Conservation (phyloP, 805 yeast species). For the Hermanozyma aechmeae region DNA sequence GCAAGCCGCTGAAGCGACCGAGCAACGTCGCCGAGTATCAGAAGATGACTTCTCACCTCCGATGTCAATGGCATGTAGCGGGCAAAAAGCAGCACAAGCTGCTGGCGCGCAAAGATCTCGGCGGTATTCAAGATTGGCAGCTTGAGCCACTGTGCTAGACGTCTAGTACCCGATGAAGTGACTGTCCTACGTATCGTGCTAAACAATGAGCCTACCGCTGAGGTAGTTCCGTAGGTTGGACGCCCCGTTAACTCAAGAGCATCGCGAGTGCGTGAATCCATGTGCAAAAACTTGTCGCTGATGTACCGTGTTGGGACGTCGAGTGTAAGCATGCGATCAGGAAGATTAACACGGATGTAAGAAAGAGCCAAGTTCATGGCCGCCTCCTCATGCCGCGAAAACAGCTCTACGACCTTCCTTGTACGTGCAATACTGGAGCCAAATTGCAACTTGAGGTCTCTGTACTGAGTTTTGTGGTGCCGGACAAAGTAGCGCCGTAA, state of each 20-base stretch:
- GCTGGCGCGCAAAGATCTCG: constrained; percentile 45
- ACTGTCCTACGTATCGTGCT: constrained; percentile 64
- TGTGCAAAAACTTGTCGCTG: constrained; percentile 50
- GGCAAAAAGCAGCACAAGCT: constrained; percentile 23
- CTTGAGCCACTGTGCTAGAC: constrained; percentile 73
- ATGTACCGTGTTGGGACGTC: constrained; percentile 56
- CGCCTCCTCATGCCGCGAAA: constrained; percentile 45
- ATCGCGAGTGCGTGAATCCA: constrained; percentile 71
- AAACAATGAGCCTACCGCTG: constrained; percentile 60
- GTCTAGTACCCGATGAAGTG: constrained; percentile 73
- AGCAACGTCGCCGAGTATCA: constrained; percentile 45
- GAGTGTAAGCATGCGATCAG: constrained; percentile 53
- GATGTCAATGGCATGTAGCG: constrained; percentile 12
- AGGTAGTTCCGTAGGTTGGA: constrained; percentile 32
- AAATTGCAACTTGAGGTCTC: constrained; percentile 23
- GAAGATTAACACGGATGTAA: constrained; percentile 68
- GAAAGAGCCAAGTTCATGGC: constrained; percentile 48
- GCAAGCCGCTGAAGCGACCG: constrained; percentile 48
- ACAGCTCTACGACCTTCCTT: constrained; percentile 23
- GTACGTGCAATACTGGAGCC: constrained; percentile 24
- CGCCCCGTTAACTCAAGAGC: constrained; percentile 68
- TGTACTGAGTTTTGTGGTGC: constrained; percentile 29
- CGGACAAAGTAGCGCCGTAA: constrained; percentile 53
- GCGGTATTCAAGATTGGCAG: constrained; percentile 60
- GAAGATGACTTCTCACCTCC: constrained; percentile 25